A percentile compares a stretch with the other conserved stretches of the same genome.
phyloP scores from a whole-genome alignment of 148 eudicot genomes.

The Cornus controversa region DNA sequence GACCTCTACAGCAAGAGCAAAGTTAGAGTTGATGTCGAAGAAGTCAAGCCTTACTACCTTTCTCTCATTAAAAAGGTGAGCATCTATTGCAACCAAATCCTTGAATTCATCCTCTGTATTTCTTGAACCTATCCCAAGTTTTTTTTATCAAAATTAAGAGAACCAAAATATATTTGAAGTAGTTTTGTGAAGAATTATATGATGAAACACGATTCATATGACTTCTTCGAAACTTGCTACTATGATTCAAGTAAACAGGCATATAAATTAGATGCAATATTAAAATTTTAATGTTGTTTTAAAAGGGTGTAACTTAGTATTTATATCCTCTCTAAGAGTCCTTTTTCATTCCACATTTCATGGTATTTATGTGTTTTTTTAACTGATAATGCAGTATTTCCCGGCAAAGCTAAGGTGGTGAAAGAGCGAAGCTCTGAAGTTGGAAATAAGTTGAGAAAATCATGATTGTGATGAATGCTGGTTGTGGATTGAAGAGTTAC shows the following conservation, averaged over 20 bases:
- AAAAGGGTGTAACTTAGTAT: too few relatives aligned
- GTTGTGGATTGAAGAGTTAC: not conserved
- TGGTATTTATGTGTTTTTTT: not conserved
- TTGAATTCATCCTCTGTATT: not conserved
- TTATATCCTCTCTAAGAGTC: not conserved
- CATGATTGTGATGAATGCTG: not conserved
- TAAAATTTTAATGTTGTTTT: too few relatives aligned
- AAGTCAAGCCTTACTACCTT: conserved; percentile 52
- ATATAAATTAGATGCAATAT: too few relatives aligned
- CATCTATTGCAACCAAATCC: not conserved
- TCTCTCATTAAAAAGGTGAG: conserved; percentile 53
- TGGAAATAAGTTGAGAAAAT: not conserved
- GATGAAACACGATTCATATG: too few relatives aligned
- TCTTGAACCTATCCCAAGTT: not conserved
- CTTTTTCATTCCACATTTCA: not conserved
- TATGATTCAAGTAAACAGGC: too few relatives aligned
- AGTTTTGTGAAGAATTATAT: too few relatives aligned
- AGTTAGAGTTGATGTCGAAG: conserved; percentile 50
- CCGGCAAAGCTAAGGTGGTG: conserved; percentile 49
- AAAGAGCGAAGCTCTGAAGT: conserved; percentile 2
- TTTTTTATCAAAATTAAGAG: not conserved
- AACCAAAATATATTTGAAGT: not conserved
- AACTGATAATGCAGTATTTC: conserved; percentile 36
- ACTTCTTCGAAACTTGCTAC: too few relatives aligned
- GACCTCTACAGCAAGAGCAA: conserved; percentile 65